Percentiles rank a stretch among this genome's conserved stretches.
Evolutionary conservation across 495 filamentous ascomycete species (phyloP).

Genomic region (Clavariopsis aquatica): DNA sequence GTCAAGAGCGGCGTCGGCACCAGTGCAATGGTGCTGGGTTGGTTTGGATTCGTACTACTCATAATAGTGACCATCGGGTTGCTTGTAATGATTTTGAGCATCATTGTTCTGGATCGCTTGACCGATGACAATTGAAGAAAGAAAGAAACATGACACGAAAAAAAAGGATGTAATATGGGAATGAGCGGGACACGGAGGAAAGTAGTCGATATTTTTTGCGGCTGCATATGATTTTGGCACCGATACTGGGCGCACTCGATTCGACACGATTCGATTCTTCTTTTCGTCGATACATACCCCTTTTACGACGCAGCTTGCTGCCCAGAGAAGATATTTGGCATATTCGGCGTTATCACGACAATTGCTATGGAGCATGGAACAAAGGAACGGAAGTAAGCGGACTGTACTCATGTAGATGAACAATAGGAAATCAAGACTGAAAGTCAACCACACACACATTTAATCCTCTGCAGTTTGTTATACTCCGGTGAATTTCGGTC

Average conservation of each 20-base stretch:
- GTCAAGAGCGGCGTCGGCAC: constrained; percentile 86
- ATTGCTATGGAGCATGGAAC: neutral
- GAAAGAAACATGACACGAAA: neutral
- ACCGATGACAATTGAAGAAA: constrained; percentile 37
- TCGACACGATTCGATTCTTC: constrained; percentile 4
- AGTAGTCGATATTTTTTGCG: neutral
- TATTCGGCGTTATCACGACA: constrained; percentile 7
- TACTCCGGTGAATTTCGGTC: neutral
- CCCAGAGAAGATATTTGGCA: constrained; percentile 1
- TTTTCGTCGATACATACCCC: constrained; percentile 5
- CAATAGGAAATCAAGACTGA: neutral
- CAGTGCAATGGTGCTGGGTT: constrained; percentile 92
- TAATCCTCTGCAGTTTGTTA: too few relatives aligned
- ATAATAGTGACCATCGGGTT: constrained; percentile 93
- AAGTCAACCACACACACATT: neutral
- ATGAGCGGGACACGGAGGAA: neutral
- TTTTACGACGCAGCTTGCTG: constrained; percentile 9
- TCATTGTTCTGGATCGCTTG: constrained; percentile 62
- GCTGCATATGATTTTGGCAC: neutral
- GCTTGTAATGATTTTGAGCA: constrained; percentile 93
- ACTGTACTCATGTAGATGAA: constrained; percentile 2
- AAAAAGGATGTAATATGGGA: neutral
- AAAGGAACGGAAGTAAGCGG: neutral
- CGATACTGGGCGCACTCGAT: neutral
- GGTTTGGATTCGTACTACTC: constrained; percentile 91